phyloP scores from a whole-genome alignment of 257 asterid species.

The Mitragyna speciosa region DNA sequence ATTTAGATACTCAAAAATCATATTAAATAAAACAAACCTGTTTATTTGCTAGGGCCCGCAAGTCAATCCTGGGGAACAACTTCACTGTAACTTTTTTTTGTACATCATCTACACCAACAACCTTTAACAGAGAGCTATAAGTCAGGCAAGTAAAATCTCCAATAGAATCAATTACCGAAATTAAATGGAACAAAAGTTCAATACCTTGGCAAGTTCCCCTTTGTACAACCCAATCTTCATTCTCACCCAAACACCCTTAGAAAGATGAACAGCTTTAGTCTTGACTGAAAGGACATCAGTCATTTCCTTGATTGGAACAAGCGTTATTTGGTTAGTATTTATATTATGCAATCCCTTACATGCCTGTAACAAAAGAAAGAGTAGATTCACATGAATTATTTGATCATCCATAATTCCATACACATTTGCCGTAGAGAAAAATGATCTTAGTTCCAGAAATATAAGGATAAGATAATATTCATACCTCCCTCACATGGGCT shows the following conservation, averaged over 20 bases:
- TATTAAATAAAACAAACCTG: slow-evolving; percentile 40
- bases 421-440: not conserved
- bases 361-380: slow-evolving; percentile 51
- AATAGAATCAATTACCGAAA: not conserved
- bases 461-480: not conserved
- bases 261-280: slow-evolving; percentile 80
- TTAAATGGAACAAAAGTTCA: slow-evolving; percentile 3
- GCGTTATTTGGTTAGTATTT: slow-evolving; percentile 47
- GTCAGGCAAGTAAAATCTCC: slow-evolving; percentile 9
- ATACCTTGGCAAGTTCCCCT: slow-evolving; percentile 94
- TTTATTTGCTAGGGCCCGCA: slow-evolving; percentile 82
- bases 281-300: slow-evolving; percentile 98
- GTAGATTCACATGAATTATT: not conserved
- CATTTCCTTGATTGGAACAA: slow-evolving; percentile 98
- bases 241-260: slow-evolving; percentile 92
- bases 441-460: too few relatives aligned
- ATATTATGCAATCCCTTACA: slow-evolving; percentile 88
- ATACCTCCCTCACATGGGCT: slow-evolving; percentile 94
- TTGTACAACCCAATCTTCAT: slow-evolving; percentile 86
- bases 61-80: slow-evolving; percentile 81
- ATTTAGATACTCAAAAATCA: not conserved
- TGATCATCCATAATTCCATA: not conserved
- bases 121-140: slow-evolving; percentile 40
- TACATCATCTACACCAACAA: slow-evolving; percentile 88
- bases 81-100: slow-evolving; percentile 82